Evolutionary conservation across 768 basidiomycete genomes (phyloP), one percentile per base, ranked within the genome.

Genomic region (Boletus tomentosulus): DNA sequence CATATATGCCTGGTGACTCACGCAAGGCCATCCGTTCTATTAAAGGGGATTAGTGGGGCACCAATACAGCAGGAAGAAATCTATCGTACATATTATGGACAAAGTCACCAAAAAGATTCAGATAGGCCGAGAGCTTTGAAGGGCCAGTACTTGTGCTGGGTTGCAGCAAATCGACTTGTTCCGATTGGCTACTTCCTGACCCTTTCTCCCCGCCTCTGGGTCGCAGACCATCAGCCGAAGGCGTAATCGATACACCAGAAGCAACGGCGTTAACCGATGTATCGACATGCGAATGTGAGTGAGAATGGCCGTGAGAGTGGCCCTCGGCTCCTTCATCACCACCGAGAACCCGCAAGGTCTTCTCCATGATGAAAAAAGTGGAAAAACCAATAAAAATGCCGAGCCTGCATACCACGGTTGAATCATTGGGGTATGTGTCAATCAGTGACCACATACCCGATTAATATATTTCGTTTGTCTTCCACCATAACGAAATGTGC

Each of bases 21-120:
- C 87, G 88, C 88, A 47, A 96, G 79, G 45, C 93, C 93, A 74
- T 96, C 93, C n/a, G 92, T 95, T 62, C 89, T 91, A 59, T 54
- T 47, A 47, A 25, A 54, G 50, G 25, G 47, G 9, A 56, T 58
- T 30, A 62, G 56, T 38, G 59, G 56, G 53, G 49, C 51, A 49
- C 57, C 53, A 47, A 62, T 55, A 44, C 54, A 55, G 55, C 25
- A 30, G 34, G 51, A 37, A 25, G 34, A 50, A 43, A 51, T 57
- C 57, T 54, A 49, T 58, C 57, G 25, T 64, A 90, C 89, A 96
- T 94, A 67, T 96, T 95, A 66, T 96, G 92, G 46, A 91, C 90
- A 66, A 95, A 93, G 68, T 94, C 92, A 41, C 92, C 92, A 66
- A 93, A 92, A 50, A 95, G 76, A 72, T 96, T 96, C 48, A 96